These are phyloP conservation scores for Suillus variegatus DNA, from an alignment of 768 basidiomycete species.

Conservation along the genomic window DNA sequence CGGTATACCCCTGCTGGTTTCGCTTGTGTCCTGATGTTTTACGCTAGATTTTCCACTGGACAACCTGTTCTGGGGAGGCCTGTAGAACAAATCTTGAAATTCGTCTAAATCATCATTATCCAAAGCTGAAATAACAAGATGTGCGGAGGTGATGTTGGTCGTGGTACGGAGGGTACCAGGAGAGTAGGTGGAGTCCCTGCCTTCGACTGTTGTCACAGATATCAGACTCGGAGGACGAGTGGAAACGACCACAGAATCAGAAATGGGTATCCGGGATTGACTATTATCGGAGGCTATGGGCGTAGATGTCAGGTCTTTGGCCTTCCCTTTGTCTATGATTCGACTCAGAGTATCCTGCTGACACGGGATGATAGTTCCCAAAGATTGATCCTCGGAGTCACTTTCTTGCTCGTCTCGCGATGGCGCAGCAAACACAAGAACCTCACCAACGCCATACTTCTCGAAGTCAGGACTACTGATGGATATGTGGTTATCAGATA, in stretches of 20 bases:
- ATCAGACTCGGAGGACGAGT: not conserved
- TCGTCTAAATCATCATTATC: conserved; percentile 70
- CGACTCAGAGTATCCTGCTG: conserved; percentile 16
- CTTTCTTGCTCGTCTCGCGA: conserved; percentile 34
- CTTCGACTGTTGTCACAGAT: not conserved
- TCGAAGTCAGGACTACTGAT: conserved; percentile 37
- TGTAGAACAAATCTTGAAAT: conserved; percentile 75
- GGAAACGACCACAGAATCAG: not conserved
- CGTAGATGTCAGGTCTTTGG: not conserved
- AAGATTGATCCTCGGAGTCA: conserved; percentile 41
- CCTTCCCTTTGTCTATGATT: conserved; percentile 1
- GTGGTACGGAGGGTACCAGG: conserved; percentile 12
- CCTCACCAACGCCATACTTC: conserved; percentile 63
- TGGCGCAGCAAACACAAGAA: conserved; percentile 49
- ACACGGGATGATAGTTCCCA: conserved; percentile 14
- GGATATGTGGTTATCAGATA: conserved; percentile 31
- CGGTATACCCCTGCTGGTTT: conserved; percentile 24
- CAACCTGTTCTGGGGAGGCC: conserved; percentile 32
- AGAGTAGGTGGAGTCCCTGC: not conserved
- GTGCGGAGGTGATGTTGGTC: conserved; percentile 40
- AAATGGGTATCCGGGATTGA: not conserved
- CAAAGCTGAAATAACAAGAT: conserved; percentile 44
- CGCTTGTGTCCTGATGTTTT: conserved; percentile 7
- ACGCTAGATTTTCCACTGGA: conserved; percentile 1
- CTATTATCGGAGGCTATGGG: not conserved